Conservation (phyloP, 2,329 filamentous ascomycete species). For the Fusarium sororula region DNA sequence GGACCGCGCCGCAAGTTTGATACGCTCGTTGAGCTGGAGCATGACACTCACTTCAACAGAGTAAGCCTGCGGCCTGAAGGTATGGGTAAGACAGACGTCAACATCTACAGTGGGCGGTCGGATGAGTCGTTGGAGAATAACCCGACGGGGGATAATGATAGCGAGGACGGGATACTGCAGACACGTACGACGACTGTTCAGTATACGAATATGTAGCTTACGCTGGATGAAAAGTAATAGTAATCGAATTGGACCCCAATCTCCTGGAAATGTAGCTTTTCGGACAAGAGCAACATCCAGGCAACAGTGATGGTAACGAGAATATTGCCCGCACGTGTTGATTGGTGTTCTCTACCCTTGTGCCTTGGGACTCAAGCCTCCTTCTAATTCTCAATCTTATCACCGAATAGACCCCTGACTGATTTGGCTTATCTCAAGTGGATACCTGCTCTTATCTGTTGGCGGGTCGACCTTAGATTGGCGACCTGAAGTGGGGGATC, state of each 20-base stretch:
- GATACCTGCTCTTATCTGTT: too few relatives aligned
- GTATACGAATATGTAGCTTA: not conserved
- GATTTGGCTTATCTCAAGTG: too few relatives aligned
- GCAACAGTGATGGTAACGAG: too few relatives aligned
- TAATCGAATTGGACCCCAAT: not conserved
- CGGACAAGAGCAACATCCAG: too few relatives aligned
- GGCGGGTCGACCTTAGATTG: too few relatives aligned
- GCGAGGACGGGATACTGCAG: conserved; percentile 9
- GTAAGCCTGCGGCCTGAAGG: not conserved
- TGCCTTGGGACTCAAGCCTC: too few relatives aligned
- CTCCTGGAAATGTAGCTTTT: too few relatives aligned
- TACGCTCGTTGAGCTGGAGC: conserved; percentile 7
- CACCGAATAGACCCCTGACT: too few relatives aligned
- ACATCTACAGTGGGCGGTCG: not conserved
- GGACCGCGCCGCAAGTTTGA: conserved; percentile 5
- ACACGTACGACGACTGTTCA: not conserved
- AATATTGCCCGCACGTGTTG: too few relatives aligned
- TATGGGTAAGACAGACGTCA: not conserved
- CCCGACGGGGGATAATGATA: not conserved
- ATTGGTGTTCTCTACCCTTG: too few relatives aligned
- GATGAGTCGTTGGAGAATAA: not conserved
- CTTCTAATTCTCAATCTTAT: too few relatives aligned
- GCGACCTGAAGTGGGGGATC: too few relatives aligned
- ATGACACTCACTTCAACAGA: conserved; percentile 4
- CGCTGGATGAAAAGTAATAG: not conserved